Evolutionary conservation across 805 yeast genomes (phyloP).

Genomic region (Metschnikowia reukaufii): DNA sequence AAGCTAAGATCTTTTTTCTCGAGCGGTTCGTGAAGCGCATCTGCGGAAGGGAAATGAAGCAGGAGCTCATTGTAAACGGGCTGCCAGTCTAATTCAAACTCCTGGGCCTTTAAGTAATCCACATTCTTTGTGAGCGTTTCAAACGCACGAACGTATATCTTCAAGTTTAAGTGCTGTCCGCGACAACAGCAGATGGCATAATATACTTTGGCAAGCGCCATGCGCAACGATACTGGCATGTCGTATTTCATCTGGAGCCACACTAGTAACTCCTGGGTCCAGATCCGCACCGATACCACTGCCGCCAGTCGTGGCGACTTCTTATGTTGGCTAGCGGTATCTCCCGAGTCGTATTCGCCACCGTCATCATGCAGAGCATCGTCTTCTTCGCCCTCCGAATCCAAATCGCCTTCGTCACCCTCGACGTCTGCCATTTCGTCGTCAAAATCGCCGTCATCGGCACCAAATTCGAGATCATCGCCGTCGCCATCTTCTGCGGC

Average conservation of each 20-base stretch:
- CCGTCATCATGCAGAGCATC: constrained; percentile 37
- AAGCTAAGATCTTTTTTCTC: constrained; percentile 52
- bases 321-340: constrained; percentile 52
- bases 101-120: constrained; percentile 36
- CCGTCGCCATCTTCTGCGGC: constrained; percentile 28
- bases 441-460: constrained; percentile 25
- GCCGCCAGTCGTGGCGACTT: constrained; percentile 68
- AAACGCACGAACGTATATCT: constrained; percentile 62
- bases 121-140: constrained; percentile 52
- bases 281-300: constrained; percentile 70
- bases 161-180: constrained; percentile 65
- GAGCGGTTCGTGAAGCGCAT: constrained; percentile 44
- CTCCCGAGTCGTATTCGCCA: constrained; percentile 33
- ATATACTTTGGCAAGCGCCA: constrained; percentile 64
- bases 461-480: constrained; percentile 21
- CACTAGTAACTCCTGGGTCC: constrained; percentile 83
- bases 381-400: constrained; percentile 42
- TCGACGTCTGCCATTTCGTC: constrained; percentile 31
- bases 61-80: constrained; percentile 40
- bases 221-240: constrained; percentile 66
- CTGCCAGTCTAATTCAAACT: constrained; percentile 52
- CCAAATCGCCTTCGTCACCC: constrained; percentile 38
- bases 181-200: constrained; percentile 69
- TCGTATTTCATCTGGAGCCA: constrained; percentile 78
- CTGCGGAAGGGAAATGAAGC: constrained; percentile 33